phyloP scores from a whole-genome alignment of 176 grass and related monocot species.

The Hordeum vulgare region MorexV3_pseudomolecules_assembly NC_058521.1:570128060-570128559 shows the following conservation, averaged over 20 bases:
- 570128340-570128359: slow-evolving; percentile 50
- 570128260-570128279: slow-evolving; percentile 30
- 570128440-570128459: slow-evolving; percentile 46
- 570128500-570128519: slow-evolving; percentile 28
- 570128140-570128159: slow-evolving; percentile 49
- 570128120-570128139: slow-evolving; percentile 51
- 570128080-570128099: slow-evolving; percentile 49
- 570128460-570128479: slow-evolving; percentile 37
- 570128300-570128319: slow-evolving; percentile 26
- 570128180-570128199: slow-evolving; percentile 41
- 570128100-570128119: slow-evolving; percentile 47
- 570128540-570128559: slow-evolving; percentile 32
- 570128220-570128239: slow-evolving; percentile 47
- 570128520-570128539: slow-evolving; percentile 35
- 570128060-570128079: slow-evolving; percentile 52
- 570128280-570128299: slow-evolving; percentile 31
- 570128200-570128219: slow-evolving; percentile 47
- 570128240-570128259: slow-evolving; percentile 40
- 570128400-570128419: slow-evolving; percentile 40
- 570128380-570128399: slow-evolving; percentile 40
- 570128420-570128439: slow-evolving; percentile 44
- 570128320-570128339: slow-evolving; percentile 44
- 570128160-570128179: slow-evolving; percentile 32
- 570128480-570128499: slow-evolving; percentile 42
- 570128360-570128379: slow-evolving; percentile 30